Evolutionary conservation across 371 early-diverging fungal genomes (phyloP).

Genomic region (Syncephalis fuscata): DNA sequence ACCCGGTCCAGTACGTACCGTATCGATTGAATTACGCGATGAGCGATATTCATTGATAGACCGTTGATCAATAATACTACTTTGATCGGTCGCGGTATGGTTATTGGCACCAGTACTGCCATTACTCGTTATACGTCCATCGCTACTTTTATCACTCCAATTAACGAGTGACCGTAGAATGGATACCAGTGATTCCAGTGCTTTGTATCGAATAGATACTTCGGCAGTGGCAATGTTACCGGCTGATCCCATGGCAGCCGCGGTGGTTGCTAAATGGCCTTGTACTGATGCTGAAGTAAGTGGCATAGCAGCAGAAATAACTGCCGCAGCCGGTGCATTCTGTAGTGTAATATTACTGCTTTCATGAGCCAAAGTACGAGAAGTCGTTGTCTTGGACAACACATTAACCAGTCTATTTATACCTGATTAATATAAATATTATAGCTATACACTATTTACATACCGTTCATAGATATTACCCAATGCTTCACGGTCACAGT

Average conservation of each 20-base stretch:
- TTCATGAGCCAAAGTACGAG: constrained; percentile 8
- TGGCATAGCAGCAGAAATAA: neutral
- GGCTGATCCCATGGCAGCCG: neutral
- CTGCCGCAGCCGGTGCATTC: too few species aligned
- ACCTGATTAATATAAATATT: neutral
- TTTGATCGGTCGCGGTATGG: neutral
- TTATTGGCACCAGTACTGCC: too few species aligned
- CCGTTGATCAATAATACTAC: neutral
- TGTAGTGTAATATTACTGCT: too few species aligned
- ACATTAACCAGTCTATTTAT: constrained; percentile 20
- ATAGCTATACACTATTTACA: neutral
- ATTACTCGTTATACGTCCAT: neutral
- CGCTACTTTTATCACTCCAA: constrained; percentile 23
- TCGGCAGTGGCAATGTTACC: constrained; percentile 3
- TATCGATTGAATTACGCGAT: too few species aligned
- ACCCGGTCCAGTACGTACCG: too few species aligned
- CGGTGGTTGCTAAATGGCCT: neutral
- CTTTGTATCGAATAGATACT: constrained; percentile 20
- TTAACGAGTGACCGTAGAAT: constrained; percentile 28
- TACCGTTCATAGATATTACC: constrained; percentile 34
- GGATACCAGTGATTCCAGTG: constrained; percentile 31
- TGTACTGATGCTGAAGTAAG: neutral
- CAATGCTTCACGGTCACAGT: constrained; percentile 54
- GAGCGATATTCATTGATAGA: too few species aligned
- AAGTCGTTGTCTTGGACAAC: constrained; percentile 28